These are phyloP conservation scores for Paraphoma sp. DNA, from an alignment of 2,329 filamentous ascomycete species.

Conservation along the genomic window DNA sequence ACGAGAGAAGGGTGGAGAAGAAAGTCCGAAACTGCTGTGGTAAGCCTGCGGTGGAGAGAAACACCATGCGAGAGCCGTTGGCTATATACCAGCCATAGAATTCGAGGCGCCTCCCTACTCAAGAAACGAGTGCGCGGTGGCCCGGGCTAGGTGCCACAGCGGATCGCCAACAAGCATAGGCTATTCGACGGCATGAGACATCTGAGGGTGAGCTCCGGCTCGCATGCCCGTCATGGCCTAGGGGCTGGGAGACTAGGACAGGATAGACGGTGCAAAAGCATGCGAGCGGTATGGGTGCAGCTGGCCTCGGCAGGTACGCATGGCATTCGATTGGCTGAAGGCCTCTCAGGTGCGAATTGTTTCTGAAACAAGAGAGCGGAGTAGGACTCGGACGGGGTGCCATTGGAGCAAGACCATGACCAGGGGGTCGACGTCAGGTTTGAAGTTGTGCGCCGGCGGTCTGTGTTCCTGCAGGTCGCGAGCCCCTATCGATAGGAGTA, in stretches of 20 bases:
- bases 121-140: slow-evolving; percentile 5
- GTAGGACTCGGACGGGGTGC: slow-evolving; percentile 19
- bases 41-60: slow-evolving; percentile 28
- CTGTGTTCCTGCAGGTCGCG: slow-evolving; percentile 25
- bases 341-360: slow-evolving; percentile 28
- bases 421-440: slow-evolving; percentile 28
- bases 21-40: slow-evolving; percentile 31
- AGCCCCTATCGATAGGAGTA: slow-evolving; percentile 34
- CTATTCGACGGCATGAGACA: slow-evolving; percentile 38
- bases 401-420: slow-evolving; percentile 20
- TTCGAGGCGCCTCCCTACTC: slow-evolving; percentile 6
- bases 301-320: slow-evolving; percentile 35
- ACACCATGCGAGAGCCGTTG: slow-evolving; percentile 21
- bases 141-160: slow-evolving; percentile 24
- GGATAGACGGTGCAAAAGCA: slow-evolving; percentile 29
- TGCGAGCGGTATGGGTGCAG: slow-evolving; percentile 16
- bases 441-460: slow-evolving; percentile 18
- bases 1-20: slow-evolving; percentile 23
- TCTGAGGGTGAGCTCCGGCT: slow-evolving; percentile 26
- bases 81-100: slow-evolving; percentile 28
- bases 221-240: slow-evolving; percentile 30
- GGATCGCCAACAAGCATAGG: slow-evolving; percentile 31
- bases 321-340: slow-evolving; percentile 27
- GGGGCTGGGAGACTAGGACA: slow-evolving; percentile 21
- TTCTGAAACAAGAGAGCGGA: slow-evolving; percentile 39